Evolutionary conservation across 306 rosid species (phyloP).

Genomic region (Elaeagnus macrophylla): DNA sequence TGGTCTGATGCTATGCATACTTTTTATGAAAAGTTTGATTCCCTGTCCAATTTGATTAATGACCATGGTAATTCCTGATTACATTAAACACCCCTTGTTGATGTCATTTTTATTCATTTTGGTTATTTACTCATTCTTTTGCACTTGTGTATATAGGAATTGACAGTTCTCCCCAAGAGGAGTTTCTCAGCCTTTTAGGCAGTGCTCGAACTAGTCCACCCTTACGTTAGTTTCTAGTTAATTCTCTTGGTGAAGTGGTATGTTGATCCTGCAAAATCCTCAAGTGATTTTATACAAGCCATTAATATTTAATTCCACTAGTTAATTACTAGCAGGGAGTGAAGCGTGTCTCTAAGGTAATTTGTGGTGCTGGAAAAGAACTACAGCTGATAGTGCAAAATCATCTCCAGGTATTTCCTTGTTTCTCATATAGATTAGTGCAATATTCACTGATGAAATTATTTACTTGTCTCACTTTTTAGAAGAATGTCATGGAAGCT

Average conservation of each 20-base stretch:
- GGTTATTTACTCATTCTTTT: conserved; percentile 16
- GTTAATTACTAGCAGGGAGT: conserved; percentile 52
- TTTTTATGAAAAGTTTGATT: conserved; percentile 74
- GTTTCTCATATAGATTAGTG: conserved; percentile 9
- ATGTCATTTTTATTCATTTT: conserved; percentile 5
- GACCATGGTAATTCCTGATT: conserved; percentile 51
- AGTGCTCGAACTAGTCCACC: conserved; percentile 98
- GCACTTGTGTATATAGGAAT: conserved; percentile 44
- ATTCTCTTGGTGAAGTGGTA: conserved; percentile 92
- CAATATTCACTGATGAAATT: not conserved
- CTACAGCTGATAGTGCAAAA: conserved; percentile 79
- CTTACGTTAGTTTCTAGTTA: conserved; percentile 84
- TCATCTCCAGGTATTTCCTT: conserved; percentile 75
- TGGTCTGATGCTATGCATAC: conserved; percentile 94
- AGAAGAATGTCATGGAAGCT: not conserved
- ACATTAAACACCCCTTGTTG: conserved; percentile 1
- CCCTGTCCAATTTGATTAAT: conserved; percentile 63
- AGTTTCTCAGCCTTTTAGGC: conserved; percentile 84
- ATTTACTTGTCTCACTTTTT: not conserved
- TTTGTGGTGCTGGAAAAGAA: conserved; percentile 86
- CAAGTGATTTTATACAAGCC: not conserved
- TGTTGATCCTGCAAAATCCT: conserved; percentile 19
- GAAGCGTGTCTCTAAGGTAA: conserved; percentile 80
- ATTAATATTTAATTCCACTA: conserved; percentile 25
- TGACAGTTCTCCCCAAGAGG: conserved; percentile 83